Evolutionary conservation across 2,329 filamentous ascomycete genomes (phyloP).

Genomic region (Botryotinia convoluta): DNA sequence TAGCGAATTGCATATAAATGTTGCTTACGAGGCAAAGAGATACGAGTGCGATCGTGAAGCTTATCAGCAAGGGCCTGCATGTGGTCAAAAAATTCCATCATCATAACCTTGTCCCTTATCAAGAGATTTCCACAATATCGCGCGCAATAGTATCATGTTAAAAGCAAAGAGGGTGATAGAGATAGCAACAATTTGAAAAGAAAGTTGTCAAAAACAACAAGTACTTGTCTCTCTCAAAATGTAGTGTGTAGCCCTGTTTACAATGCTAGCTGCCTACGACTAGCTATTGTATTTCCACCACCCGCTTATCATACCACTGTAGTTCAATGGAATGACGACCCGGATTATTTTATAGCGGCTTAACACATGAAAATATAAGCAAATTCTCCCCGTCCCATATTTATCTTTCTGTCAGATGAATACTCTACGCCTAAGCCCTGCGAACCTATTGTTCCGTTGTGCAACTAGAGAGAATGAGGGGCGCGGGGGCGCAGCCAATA

Average conservation of each 20-base stretch:
- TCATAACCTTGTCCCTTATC: conserved; percentile 3
- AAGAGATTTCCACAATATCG: conserved; percentile 4
- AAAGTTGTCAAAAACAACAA: not conserved
- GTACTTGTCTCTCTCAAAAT: not conserved
- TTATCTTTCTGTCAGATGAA: not conserved
- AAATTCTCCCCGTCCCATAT: not conserved
- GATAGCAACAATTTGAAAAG: no score
- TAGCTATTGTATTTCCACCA: not conserved
- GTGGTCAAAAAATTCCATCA: conserved; percentile 18
- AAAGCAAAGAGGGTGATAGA: not conserved
- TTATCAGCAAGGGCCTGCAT: conserved; percentile 5
- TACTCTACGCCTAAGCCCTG: not conserved
- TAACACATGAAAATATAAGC: not conserved
- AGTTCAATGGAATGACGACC: not conserved
- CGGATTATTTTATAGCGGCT: no score
- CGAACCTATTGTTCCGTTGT: not conserved
- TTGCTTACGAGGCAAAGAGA: not conserved
- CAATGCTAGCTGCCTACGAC: not conserved
- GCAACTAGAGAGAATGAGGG: not conserved
- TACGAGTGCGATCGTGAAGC: not conserved
- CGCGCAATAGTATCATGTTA: conserved; percentile 13
- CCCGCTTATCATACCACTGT: not conserved
- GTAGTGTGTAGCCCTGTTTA: not conserved
- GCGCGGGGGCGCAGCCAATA: not conserved
- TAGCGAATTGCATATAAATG: not conserved